phyloP scores from a whole-genome alignment of 352 stramenopile species.

The Phytophthora chlamydospora region DNA sequence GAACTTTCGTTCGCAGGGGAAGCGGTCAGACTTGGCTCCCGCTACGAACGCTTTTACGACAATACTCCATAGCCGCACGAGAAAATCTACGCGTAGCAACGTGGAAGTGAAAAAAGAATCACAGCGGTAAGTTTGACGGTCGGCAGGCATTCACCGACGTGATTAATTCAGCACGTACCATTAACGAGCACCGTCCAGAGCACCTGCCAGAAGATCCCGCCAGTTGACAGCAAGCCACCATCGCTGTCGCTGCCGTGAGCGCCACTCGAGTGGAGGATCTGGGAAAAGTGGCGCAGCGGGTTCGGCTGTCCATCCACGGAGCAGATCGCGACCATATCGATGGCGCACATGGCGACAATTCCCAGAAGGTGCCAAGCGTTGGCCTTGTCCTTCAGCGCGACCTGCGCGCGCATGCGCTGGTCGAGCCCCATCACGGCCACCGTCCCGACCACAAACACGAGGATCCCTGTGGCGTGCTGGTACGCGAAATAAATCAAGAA shows the following conservation, averaged over 20 bases:
- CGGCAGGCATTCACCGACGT: background rate
- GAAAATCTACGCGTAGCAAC: conserved; percentile 55
- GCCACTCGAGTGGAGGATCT: conserved; percentile 38
- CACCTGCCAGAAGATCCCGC: conserved; percentile 62
- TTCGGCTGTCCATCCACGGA: conserved; percentile 69
- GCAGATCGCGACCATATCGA: conserved; percentile 69
- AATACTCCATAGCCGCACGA: conserved; percentile 69
- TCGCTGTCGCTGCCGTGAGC: conserved; percentile 30
- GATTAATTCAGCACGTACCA: conserved; percentile 36
- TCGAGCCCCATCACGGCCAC: conserved; percentile 78
- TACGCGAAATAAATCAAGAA: conserved; percentile 84
- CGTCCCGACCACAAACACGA: conserved; percentile 69
- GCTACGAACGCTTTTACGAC: conserved; percentile 64
- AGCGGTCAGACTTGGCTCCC: conserved; percentile 44
- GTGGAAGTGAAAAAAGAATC: background rate
- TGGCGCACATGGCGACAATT: conserved; percentile 59
- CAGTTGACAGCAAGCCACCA: conserved; percentile 15
- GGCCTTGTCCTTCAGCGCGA: conserved; percentile 80
- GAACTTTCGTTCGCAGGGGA: conserved; percentile 35
- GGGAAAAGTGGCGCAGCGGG: conserved; percentile 55
- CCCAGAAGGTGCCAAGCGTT: conserved; percentile 54
- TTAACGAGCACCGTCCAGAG: conserved; percentile 83
- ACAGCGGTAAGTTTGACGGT: background rate
- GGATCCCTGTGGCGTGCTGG: conserved; percentile 72
- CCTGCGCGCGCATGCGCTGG: conserved; percentile 63